These are phyloP conservation scores for Maudiozyma barnettii DNA, from an alignment of 805 yeast genomes.

Conservation along the genomic window DNA sequence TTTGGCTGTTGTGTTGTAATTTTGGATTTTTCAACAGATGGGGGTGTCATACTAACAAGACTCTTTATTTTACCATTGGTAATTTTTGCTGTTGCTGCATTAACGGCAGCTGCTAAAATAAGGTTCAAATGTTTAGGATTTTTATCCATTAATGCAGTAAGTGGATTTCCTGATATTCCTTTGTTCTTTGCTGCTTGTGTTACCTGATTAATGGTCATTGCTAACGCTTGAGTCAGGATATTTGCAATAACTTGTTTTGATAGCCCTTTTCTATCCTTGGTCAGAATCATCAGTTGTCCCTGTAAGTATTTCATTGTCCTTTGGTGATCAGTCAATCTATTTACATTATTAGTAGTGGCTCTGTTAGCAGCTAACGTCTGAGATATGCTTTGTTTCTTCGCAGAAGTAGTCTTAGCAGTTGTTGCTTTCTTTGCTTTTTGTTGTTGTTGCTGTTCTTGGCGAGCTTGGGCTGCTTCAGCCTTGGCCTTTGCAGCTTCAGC, in stretches of 20 bases:
- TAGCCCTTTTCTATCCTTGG: slow-evolving; percentile 66
- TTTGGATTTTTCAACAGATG: slow-evolving; percentile 3
- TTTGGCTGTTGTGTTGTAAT: neutral
- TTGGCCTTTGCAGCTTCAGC: slow-evolving; percentile 54
- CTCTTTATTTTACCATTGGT: slow-evolving; percentile 45
- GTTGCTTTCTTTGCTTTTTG: slow-evolving; percentile 21
- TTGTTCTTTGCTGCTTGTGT: slow-evolving; percentile 80
- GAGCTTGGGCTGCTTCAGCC: slow-evolving; percentile 46
- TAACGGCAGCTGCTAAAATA: slow-evolving; percentile 70
- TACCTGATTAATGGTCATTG: slow-evolving; percentile 86
- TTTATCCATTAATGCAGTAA: slow-evolving; percentile 66
- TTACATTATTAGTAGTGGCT: slow-evolving; percentile 10
- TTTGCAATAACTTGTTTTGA: slow-evolving; percentile 78
- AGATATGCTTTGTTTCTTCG: slow-evolving; percentile 30
- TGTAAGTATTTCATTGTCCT: slow-evolving; percentile 73
- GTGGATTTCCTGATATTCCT: slow-evolving; percentile 70
- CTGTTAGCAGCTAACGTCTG: slow-evolving; percentile 27
- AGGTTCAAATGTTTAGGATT: slow-evolving; percentile 75
- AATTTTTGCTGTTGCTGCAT: slow-evolving; percentile 60
- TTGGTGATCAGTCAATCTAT: slow-evolving; percentile 31
- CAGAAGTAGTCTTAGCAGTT: slow-evolving; percentile 9
- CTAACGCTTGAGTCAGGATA: slow-evolving; percentile 80
- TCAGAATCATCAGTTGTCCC: slow-evolving; percentile 71
- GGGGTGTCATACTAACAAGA: slow-evolving; percentile 27
- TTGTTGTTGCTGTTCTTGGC: slow-evolving; percentile 44